phyloP scores from a whole-genome alignment of 2,329 filamentous ascomycete species.

The Didymella exigua region DNA sequence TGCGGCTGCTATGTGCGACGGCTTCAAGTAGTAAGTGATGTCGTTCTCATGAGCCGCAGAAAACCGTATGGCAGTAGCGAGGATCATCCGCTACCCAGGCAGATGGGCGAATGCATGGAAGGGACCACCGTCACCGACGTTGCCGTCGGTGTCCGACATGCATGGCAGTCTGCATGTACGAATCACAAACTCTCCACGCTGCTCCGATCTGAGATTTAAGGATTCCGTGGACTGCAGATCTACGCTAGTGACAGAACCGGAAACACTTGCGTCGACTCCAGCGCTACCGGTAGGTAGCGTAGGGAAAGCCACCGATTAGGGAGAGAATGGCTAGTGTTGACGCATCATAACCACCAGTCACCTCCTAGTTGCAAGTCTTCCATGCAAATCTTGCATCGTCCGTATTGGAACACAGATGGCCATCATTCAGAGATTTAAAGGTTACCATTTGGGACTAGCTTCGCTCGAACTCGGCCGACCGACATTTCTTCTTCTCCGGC shows the following conservation, averaged over 20 bases:
- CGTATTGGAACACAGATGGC: neutral
- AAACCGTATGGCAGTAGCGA: neutral
- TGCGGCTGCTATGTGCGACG: neutral
- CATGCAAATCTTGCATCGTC: neutral
- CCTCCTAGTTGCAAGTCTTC: neutral
- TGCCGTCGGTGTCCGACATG: neutral
- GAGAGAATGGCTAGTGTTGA: neutral
- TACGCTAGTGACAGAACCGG: neutral
- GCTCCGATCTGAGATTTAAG: neutral
- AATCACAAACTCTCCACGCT: neutral
- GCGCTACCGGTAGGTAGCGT: no score
- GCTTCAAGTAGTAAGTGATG: neutral
- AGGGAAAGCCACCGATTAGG: neutral
- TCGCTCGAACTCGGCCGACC: neutral
- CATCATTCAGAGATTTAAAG: neutral
- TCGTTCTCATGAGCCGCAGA: neutral
- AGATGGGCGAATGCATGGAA: neutral
- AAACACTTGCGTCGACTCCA: neutral
- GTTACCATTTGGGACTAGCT: neutral
- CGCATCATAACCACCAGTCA: neutral
- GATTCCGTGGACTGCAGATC: neutral
- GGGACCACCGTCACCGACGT: neutral
- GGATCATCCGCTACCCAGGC: neutral
- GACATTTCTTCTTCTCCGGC: neutral
- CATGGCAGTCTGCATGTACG: neutral